Percentiles rank a stretch among this genome's conserved stretches.
These are phyloP conservation scores for Galerina sulciceps DNA, from an alignment of 768 basidiomycete genomes.

Conservation along the genomic window DNA sequence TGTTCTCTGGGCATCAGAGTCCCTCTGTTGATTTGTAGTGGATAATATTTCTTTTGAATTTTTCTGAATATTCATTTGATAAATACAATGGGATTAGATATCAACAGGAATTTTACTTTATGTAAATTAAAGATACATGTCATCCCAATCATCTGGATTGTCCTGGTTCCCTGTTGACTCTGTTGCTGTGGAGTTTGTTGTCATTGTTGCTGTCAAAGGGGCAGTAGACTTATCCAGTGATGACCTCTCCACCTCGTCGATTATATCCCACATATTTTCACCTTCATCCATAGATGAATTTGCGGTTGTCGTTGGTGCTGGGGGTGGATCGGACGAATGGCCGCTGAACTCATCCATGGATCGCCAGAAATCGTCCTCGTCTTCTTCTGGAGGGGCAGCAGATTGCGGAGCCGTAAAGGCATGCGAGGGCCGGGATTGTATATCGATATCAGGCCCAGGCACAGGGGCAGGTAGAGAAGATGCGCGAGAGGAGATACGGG, in stretches of 20 bases:
- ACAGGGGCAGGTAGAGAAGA: slow-evolving; percentile 22
- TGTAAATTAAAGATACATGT: slow-evolving; percentile 57
- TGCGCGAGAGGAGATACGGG: slow-evolving; percentile 23
- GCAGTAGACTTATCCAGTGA: slow-evolving; percentile 11
- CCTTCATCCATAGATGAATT: slow-evolving; percentile 43
- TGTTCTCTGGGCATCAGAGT: slow-evolving; percentile 68
- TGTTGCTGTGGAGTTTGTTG: neutral
- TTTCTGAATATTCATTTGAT: slow-evolving; percentile 3
- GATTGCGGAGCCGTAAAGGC: neutral
- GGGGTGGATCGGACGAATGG: slow-evolving; percentile 23
- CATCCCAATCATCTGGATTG: slow-evolving; percentile 55
- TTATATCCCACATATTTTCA: slow-evolving; percentile 76
- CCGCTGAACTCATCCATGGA: slow-evolving; percentile 55
- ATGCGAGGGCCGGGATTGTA: slow-evolving; percentile 7
- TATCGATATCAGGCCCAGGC: slow-evolving; percentile 17
- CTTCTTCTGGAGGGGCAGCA: slow-evolving; percentile 23
- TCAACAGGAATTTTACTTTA: neutral
- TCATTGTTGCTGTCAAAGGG: slow-evolving; percentile 8
- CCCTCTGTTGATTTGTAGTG: slow-evolving; percentile 5
- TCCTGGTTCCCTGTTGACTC: slow-evolving; percentile 1
- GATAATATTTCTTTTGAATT: slow-evolving; percentile 5
- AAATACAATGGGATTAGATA: slow-evolving; percentile 3
- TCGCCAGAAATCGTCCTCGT: slow-evolving; percentile 72
- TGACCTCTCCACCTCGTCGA: slow-evolving; percentile 56
- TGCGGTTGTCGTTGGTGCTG: slow-evolving; percentile 21